Percentiles rank a stretch among this genome's conserved stretches.
phyloP scores from a whole-genome alignment of 2,329 filamentous ascomycete species.

The Stagonosporopsis chrysanthemi region DNA sequence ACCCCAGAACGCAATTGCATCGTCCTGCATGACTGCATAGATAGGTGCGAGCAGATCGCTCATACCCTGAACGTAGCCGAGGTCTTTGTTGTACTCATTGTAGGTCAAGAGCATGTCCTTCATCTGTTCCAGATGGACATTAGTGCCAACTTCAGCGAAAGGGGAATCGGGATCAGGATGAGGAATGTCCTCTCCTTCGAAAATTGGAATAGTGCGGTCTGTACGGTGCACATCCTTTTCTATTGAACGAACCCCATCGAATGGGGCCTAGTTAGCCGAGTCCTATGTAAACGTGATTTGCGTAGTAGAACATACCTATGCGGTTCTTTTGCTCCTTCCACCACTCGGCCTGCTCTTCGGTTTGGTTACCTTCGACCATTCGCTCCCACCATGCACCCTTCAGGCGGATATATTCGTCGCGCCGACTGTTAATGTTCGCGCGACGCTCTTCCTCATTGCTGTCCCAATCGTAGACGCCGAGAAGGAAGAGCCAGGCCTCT shows the following conservation, averaged over 20 bases:
- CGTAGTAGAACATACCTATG: slow-evolving; percentile 74
- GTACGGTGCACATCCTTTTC: slow-evolving; percentile 99
- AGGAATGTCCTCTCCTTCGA: slow-evolving; percentile 93
- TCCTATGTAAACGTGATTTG: background rate
- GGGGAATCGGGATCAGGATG: slow-evolving; percentile 96
- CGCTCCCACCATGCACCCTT: slow-evolving; percentile 98
- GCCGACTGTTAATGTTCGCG: slow-evolving; percentile 80
- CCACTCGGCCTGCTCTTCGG: slow-evolving; percentile 86
- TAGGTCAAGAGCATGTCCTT: slow-evolving; percentile 99
- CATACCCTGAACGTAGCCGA: slow-evolving; percentile 99
- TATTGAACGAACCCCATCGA: slow-evolving; percentile 64
- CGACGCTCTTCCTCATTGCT: slow-evolving; percentile 85
- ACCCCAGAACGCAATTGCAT: slow-evolving; percentile 95
- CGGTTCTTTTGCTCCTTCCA: slow-evolving; percentile 94
- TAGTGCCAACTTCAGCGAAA: slow-evolving; percentile 90
- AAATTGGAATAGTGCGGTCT: slow-evolving; percentile 92
- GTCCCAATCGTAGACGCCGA: slow-evolving; percentile 93
- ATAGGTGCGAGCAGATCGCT: slow-evolving; percentile 94
- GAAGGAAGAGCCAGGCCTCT: slow-evolving; percentile 93
- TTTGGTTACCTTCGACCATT: slow-evolving; percentile 80
- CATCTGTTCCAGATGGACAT: slow-evolving; percentile 97
- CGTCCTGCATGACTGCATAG: slow-evolving; percentile 96
- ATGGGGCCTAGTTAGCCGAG: slow-evolving; percentile 59
- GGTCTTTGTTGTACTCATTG: slow-evolving; percentile 94
- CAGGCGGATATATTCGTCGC: slow-evolving; percentile 92